These are phyloP conservation scores for Sistotremastrum suecicum DNA, from an alignment of 768 basidiomycete genomes.

Conservation along the genomic window DNA sequence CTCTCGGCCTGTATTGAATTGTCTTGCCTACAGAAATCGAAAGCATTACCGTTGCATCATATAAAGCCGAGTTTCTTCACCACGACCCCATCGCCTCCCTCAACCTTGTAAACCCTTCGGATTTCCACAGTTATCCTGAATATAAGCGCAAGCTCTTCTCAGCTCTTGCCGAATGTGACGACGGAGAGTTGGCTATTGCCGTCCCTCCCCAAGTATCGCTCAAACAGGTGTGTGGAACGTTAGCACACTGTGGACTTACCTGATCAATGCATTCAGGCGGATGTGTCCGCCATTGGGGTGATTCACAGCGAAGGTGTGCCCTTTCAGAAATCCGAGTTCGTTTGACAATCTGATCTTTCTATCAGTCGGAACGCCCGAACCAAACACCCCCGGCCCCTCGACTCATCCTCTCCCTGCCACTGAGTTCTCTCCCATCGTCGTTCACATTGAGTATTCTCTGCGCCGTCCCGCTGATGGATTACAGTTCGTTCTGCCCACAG, in stretches of 20 bases:
- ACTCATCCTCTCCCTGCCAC: constrained; percentile 23
- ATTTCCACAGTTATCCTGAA: constrained; percentile 84
- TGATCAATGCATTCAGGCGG: constrained; percentile 15
- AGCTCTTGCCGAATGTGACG: constrained; percentile 80
- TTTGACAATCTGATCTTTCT: not conserved
- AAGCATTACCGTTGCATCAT: constrained; percentile 55
- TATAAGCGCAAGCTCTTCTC: constrained; percentile 86
- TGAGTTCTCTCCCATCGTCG: constrained; percentile 63
- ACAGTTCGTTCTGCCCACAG: constrained; percentile 70
- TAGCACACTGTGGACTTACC: constrained; percentile 2
- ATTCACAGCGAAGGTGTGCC: constrained; percentile 45
- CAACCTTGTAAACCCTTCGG: constrained; percentile 45
- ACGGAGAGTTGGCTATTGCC: constrained; percentile 87
- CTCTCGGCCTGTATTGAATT: constrained; percentile 13
- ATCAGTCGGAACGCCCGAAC: constrained; percentile 66
- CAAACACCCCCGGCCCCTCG: constrained; percentile 44
- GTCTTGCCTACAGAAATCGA: constrained; percentile 42
- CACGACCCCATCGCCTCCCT: constrained; percentile 61
- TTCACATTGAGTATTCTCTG: constrained; percentile 71
- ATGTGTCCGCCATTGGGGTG: constrained; percentile 18
- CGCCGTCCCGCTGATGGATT: constrained; percentile 74
- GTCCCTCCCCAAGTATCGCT: constrained; percentile 62
- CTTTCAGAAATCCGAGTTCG: not conserved
- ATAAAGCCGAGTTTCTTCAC: constrained; percentile 65
- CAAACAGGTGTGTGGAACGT: constrained; percentile 39